phyloP scores from a whole-genome alignment of 1,139 yeast species.

The Sugiyamaella novakii region DNA sequence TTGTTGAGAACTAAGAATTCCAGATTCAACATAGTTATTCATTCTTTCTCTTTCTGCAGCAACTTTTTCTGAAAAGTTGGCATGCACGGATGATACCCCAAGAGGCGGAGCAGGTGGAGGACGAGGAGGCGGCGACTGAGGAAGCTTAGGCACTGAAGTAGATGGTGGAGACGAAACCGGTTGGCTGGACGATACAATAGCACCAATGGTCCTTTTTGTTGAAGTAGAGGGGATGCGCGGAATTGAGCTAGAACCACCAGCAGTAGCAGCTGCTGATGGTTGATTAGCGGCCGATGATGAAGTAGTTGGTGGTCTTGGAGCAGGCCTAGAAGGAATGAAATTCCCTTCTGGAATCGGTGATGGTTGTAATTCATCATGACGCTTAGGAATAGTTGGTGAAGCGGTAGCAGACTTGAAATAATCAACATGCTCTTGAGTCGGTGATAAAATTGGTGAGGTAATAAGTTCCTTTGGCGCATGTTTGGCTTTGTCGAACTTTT shows the following conservation, averaged over 20 bases:
- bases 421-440: conserved; percentile 10
- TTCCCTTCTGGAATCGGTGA: conserved; percentile 23
- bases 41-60: conserved; percentile 27
- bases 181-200: conserved; percentile 8
- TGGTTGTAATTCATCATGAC: conserved; percentile 13
- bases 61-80: conserved; percentile 30
- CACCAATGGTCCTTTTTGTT: conserved; percentile 10
- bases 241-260: conserved; percentile 11
- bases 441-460: conserved; percentile 14
- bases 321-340: conserved; percentile 36
- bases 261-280: conserved; percentile 18
- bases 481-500: conserved; percentile 59
- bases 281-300: conserved; percentile 28
- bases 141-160: conserved; percentile 24
- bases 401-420: conserved; percentile 5
- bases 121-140: conserved; percentile 43
- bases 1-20: conserved; percentile 21
- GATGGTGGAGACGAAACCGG: conserved; percentile 13
- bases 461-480: conserved; percentile 8
- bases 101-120: conserved; percentile 49
- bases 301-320: conserved; percentile 35
- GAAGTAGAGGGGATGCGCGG: conserved; percentile 21
- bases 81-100: conserved; percentile 42
- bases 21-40: conserved; percentile 25
- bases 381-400: conserved; percentile 7